phyloP scores from a whole-genome alignment of 805 yeast species.

The Starmerella sp. region DNA sequence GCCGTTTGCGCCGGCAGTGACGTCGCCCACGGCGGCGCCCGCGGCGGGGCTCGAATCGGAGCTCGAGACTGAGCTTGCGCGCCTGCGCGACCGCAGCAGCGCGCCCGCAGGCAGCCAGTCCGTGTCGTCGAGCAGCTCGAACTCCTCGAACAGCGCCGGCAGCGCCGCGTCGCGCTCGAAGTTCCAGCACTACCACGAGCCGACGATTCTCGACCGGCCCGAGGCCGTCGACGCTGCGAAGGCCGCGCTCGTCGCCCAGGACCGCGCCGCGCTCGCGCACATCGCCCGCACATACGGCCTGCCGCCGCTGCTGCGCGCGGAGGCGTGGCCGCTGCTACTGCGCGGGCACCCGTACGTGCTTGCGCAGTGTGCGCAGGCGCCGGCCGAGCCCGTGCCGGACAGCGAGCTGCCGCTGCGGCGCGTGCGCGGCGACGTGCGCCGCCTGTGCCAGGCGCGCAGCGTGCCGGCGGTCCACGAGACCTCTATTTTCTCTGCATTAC shows the following conservation, averaged over 20 bases:
- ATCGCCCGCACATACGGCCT: slow-evolving; percentile 75
- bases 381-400: slow-evolving; percentile 3
- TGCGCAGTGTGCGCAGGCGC: slow-evolving; percentile 25
- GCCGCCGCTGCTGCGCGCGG: slow-evolving; percentile 67
- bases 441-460: slow-evolving; percentile 9
- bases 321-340: slow-evolving; percentile 75
- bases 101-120: not conserved
- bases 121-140: slow-evolving; percentile 3
- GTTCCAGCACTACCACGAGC: slow-evolving; percentile 31
- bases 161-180: slow-evolving; percentile 5
- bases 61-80: not conserved
- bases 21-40: not conserved
- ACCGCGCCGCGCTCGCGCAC: slow-evolving; percentile 65
- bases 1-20: not conserved
- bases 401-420: slow-evolving; percentile 25
- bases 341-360: slow-evolving; percentile 77
- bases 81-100: not conserved
- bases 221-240: slow-evolving; percentile 46
- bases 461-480: not conserved
- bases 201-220: slow-evolving; percentile 38
- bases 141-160: slow-evolving; percentile 1
- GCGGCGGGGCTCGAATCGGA: not conserved
- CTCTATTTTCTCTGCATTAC: slow-evolving; percentile 1
- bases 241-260: slow-evolving; percentile 44
- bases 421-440: slow-evolving; percentile 27